Conservation (phyloP, 495 filamentous ascomycete genomes). For the Lasiosphaeriaceae sp. region DNA sequence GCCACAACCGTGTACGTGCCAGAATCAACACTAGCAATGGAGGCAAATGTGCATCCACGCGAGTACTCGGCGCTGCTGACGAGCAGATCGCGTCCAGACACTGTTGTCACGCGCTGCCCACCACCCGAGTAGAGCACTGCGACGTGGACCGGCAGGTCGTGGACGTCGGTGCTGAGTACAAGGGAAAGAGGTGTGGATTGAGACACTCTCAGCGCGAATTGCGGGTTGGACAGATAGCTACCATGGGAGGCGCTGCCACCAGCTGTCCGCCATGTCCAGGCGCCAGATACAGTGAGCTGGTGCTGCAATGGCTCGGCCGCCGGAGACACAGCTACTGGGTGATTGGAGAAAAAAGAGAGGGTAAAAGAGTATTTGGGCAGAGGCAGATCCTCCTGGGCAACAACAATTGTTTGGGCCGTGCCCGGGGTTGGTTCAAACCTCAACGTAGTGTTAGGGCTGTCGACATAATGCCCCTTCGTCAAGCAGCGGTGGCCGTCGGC, state of each 20-base stretch:
- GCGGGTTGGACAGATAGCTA: slow-evolving; percentile 77
- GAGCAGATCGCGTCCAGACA: slow-evolving; percentile 74
- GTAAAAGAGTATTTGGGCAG: slow-evolving; percentile 72
- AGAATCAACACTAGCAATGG: slow-evolving; percentile 49
- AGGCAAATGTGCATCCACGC: slow-evolving; percentile 68
- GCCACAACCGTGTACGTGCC: slow-evolving; percentile 84
- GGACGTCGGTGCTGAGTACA: slow-evolving; percentile 59
- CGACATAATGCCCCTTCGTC: slow-evolving; percentile 76
- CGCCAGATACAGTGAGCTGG: slow-evolving; percentile 48
- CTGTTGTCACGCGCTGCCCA: slow-evolving; percentile 62
- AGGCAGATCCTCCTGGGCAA: slow-evolving; percentile 73
- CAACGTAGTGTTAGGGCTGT: slow-evolving; percentile 87
- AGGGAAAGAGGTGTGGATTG: slow-evolving; percentile 58
- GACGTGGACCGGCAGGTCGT: slow-evolving; percentile 70
- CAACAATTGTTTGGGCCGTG: slow-evolving; percentile 69
- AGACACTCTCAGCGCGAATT: slow-evolving; percentile 64
- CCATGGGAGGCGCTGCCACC: slow-evolving; percentile 78
- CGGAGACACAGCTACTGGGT: slow-evolving; percentile 52
- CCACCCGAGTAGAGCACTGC: slow-evolving; percentile 69
- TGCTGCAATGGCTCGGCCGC: slow-evolving; percentile 57
- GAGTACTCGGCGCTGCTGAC: slow-evolving; percentile 79
- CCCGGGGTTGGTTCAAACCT: slow-evolving; percentile 58
- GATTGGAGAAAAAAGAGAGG: slow-evolving; percentile 70
- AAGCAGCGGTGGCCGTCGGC: slow-evolving; percentile 56
- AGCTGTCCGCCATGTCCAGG: slow-evolving; percentile 75